Conservation (phyloP, 2,329 filamentous ascomycete species). For the Pseudocercospora eumusae region DNA sequence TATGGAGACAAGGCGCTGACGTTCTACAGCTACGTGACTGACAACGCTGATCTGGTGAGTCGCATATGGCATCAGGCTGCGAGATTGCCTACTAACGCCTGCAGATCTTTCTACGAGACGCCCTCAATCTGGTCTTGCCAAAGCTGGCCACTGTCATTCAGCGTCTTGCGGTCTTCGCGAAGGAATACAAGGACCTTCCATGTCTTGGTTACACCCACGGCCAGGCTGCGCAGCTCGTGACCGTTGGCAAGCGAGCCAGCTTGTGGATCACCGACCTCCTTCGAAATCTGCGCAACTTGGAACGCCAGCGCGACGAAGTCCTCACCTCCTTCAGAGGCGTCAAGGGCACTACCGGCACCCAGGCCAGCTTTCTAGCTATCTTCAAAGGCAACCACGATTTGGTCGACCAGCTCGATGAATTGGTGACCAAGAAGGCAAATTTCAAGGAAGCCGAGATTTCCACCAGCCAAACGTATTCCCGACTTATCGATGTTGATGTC, state of each 20-base stretch:
- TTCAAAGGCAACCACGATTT: slow-evolving; percentile 63
- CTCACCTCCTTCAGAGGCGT: slow-evolving; percentile 68
- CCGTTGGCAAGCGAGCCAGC: slow-evolving; percentile 66
- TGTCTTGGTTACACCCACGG: slow-evolving; percentile 77
- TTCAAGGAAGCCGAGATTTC: slow-evolving; percentile 64
- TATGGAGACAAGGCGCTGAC: background rate
- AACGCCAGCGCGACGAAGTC: slow-evolving; percentile 67
- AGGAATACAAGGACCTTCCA: slow-evolving; percentile 70
- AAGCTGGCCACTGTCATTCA: slow-evolving; percentile 78
- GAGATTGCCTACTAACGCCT: background rate
- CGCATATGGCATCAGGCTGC: background rate
- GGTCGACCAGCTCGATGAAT: slow-evolving; percentile 62
- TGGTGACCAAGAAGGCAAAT: slow-evolving; percentile 66
- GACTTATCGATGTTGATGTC: slow-evolving; percentile 81
- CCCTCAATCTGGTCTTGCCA: slow-evolving; percentile 71
- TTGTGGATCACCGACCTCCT: slow-evolving; percentile 76
- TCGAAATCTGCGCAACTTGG: slow-evolving; percentile 73
- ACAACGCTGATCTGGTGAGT: slow-evolving; percentile 66
- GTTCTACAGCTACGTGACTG: slow-evolving; percentile 58
- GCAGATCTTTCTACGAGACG: slow-evolving; percentile 70
- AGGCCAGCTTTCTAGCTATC: slow-evolving; percentile 74
- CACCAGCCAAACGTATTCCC: slow-evolving; percentile 72
- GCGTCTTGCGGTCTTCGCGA: slow-evolving; percentile 71
- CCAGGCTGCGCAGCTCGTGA: slow-evolving; percentile 59
- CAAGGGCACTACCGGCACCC: slow-evolving; percentile 72